Conservation (phyloP, 768 basidiomycete species). For the Lentinula edodes region DNA sequence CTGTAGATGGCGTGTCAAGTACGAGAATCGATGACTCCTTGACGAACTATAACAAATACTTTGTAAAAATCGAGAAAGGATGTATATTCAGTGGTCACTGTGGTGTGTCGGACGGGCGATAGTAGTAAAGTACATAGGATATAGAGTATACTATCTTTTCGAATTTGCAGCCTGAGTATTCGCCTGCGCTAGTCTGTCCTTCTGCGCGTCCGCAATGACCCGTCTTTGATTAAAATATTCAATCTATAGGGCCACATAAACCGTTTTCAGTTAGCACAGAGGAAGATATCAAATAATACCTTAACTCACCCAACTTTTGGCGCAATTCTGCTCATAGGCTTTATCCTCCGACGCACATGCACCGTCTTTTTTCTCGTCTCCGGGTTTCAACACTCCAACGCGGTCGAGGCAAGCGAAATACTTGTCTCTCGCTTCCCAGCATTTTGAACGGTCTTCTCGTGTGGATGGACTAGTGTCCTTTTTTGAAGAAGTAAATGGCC, state of each 20-base stretch:
- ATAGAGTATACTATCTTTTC: constrained; percentile 13
- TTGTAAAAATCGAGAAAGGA: too few relatives aligned
- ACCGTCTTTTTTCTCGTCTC: constrained; percentile 47
- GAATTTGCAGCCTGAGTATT: constrained; percentile 28
- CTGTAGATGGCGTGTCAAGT: too few relatives aligned
- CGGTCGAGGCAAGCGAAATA: constrained; percentile 84
- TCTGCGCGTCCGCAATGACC: constrained; percentile 75
- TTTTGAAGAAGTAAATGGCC: constrained; percentile 28
- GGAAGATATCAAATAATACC: not conserved
- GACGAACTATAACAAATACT: too few relatives aligned
- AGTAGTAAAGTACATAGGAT: too few relatives aligned
- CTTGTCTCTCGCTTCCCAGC: constrained; percentile 80
- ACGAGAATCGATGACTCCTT: too few relatives aligned
- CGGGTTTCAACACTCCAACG: constrained; percentile 62
- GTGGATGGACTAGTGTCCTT: constrained; percentile 33
- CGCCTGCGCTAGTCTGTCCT: constrained; percentile 53
- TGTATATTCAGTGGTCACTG: too few relatives aligned
- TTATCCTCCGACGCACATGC: constrained; percentile 53
- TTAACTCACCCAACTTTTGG: constrained; percentile 80
- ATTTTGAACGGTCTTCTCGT: constrained; percentile 66
- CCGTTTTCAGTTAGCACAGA: not conserved
- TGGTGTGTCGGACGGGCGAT: too few relatives aligned
- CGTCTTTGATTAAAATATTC: constrained; percentile 94
- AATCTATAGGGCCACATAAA: constrained; percentile 45
- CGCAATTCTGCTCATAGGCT: constrained; percentile 68